Base-by-base conservation (phyloP, 805 yeast species). In the Kodamaea sagamina region DNA sequence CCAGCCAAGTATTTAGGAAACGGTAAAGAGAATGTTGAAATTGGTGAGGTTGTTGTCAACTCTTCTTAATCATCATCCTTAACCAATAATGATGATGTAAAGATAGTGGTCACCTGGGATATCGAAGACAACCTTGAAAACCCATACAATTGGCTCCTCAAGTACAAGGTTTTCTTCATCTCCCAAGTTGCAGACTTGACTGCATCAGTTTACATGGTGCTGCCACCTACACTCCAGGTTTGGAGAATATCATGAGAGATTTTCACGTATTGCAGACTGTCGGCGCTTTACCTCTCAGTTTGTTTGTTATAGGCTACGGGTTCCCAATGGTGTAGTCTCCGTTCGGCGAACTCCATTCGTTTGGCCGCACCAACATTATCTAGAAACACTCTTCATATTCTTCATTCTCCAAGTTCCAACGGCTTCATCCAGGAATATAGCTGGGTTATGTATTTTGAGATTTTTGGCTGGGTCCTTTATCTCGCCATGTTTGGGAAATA, bases 301-400 rank as follows among this genome's bases (percentile, higher is more conserved):
- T 78, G 24, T 81, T 74, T 48, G 80, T 80, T 5, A 50, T 79
- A 18, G 86, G 84, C 6, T 79, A 80, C 53, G 84, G 81, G 36
- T 39, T 78, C 13, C 83, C 83, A 3, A 62, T 79, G 63, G 46
- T 78, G 2, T 74, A 78, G 38, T 72, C 82, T 0, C 85, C 86
- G 4, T 50, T 80, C 44, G 72, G 81, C 5, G 86, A 81, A 55
- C 67, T 74, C 36, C 74, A 78, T 3, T 53, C 59, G 6, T 55
- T 76, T 34, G 84, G 84, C 8, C 67, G 84, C 45, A 76, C 75
- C 42, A 62, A 70, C 13, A 67, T 77, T 79, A 78, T 46, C 61
- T 71, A 18, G 38, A 59, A n/a, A 66, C 82, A 2, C 58, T 77
- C 24, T 59, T 75, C 36, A 36, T 77, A 1, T 80, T 77, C 47